Evolutionary conservation across 208 protist genomes (phyloP).

Genomic region (Phytomonas serpens): DNA sequence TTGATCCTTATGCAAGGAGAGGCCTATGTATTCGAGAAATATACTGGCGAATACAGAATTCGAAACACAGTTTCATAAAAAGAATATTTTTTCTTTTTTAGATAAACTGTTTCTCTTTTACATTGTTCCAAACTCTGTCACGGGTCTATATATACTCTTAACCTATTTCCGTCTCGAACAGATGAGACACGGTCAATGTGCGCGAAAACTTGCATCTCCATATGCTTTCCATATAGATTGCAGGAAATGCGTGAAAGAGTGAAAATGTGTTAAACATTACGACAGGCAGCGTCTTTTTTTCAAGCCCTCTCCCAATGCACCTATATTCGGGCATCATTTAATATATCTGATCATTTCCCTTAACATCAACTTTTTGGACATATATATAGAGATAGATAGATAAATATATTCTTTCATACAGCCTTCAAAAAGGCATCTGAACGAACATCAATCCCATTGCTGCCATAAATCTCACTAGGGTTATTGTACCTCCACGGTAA

Average conservation of each 20-base stretch:
- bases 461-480: constrained; percentile 37
- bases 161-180: background rate
- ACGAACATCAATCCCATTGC: constrained; percentile 34
- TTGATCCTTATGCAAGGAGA: background rate
- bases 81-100: background rate
- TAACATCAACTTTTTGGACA: background rate
- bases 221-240: background rate
- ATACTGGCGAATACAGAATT: background rate
- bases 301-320: background rate
- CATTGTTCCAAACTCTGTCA: background rate
- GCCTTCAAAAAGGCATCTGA: constrained; percentile 21
- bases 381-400: background rate
- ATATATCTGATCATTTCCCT: background rate
- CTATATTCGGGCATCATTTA: background rate
- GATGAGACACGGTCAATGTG: background rate
- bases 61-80: background rate
- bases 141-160: background rate
- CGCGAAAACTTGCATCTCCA: background rate
- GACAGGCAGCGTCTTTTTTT: background rate
- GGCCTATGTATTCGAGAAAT: background rate
- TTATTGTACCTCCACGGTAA: constrained; percentile 60
- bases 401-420: background rate
- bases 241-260: background rate
- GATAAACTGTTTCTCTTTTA: background rate
- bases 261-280: background rate